Evolutionary conservation across 805 yeast genomes (phyloP).

Genomic region (Yarrowia bubula): DNA sequence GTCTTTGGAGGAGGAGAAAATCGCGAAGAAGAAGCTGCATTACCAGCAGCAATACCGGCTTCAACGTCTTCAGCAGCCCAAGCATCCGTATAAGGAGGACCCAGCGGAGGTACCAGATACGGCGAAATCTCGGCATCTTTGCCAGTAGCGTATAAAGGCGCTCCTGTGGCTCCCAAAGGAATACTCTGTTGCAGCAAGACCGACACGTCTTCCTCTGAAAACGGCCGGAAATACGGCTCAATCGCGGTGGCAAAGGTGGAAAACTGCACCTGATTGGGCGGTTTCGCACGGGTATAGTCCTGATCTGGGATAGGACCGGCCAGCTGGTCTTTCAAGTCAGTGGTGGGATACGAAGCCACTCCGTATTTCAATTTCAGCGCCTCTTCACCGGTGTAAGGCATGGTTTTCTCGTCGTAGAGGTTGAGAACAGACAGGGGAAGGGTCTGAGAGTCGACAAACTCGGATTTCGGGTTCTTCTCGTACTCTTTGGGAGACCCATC

Average conservation of each 20-base stretch:
- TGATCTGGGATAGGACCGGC: slow-evolving; percentile 88
- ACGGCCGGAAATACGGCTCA: slow-evolving; percentile 79
- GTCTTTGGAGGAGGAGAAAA: slow-evolving; percentile 41
- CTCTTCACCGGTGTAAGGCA: slow-evolving; percentile 69
- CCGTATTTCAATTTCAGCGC: slow-evolving; percentile 73
- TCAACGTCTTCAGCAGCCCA: slow-evolving; percentile 81
- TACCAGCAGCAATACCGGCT: slow-evolving; percentile 14
- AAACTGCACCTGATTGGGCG: slow-evolving; percentile 87
- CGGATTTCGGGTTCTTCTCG: slow-evolving; percentile 67
- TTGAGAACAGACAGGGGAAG: slow-evolving; percentile 68
- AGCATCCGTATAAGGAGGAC: slow-evolving; percentile 73
- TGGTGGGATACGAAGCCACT: slow-evolving; percentile 85
- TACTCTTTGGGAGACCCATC: slow-evolving; percentile 30
- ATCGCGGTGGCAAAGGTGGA: slow-evolving; percentile 80
- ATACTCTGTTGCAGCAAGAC: slow-evolving; percentile 63
- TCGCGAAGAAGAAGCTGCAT: neutral
- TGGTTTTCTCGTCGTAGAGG: slow-evolving; percentile 58
- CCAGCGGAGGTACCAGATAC: slow-evolving; percentile 78
- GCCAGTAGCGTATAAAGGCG: slow-evolving; percentile 41
- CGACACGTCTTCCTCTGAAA: slow-evolving; percentile 75
- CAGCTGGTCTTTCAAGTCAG: slow-evolving; percentile 66
- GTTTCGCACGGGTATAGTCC: slow-evolving; percentile 81
- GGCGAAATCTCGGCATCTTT: slow-evolving; percentile 49
- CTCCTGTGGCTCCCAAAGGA: slow-evolving; percentile 44
- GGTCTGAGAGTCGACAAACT: slow-evolving; percentile 68